phyloP scores from a whole-genome alignment of 345 rosid genomes.

The Syzygium jambos region DNA sequence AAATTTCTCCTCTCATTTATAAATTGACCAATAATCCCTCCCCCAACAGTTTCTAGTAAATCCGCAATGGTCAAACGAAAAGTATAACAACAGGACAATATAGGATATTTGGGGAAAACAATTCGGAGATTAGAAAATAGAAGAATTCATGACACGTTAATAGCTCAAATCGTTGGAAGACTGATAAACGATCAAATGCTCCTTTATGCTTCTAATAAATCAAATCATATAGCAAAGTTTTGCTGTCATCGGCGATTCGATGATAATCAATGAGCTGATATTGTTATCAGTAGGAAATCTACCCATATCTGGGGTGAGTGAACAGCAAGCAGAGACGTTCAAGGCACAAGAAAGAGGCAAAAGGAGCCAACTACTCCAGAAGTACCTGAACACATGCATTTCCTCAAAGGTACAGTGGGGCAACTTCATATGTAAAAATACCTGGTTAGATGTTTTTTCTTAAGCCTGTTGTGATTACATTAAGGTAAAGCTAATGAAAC shows the following conservation, averaged over 20 bases:
- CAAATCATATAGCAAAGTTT: not conserved
- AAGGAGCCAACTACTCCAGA: constrained; percentile 44
- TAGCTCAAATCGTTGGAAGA: not conserved
- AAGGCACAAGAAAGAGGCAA: constrained; percentile 58
- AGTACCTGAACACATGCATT: constrained; percentile 38
- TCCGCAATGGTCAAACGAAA: not conserved
- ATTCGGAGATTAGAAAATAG: not conserved
- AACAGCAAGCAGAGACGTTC: constrained; percentile 44
- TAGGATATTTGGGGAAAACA: not conserved
- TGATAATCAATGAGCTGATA: not conserved
- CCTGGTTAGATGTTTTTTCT: not conserved
- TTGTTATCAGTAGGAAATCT: constrained; percentile 50
- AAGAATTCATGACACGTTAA: not conserved
- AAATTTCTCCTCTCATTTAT: too few species aligned
- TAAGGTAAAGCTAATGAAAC: not conserved
- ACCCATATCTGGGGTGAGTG: constrained; percentile 48
- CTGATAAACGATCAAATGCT: not conserved
- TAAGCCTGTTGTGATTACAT: not conserved
- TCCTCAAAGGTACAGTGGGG: constrained; percentile 37
- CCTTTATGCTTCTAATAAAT: not conserved
- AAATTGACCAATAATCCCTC: too few species aligned
- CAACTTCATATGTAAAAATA: not conserved
- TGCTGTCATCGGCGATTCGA: not conserved
- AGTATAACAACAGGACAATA: too few species aligned
- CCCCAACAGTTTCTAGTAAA: too few species aligned